Evolutionary conservation across 2,329 filamentous ascomycete species (phyloP).

Genomic region (Fusarium sp.): DNA sequence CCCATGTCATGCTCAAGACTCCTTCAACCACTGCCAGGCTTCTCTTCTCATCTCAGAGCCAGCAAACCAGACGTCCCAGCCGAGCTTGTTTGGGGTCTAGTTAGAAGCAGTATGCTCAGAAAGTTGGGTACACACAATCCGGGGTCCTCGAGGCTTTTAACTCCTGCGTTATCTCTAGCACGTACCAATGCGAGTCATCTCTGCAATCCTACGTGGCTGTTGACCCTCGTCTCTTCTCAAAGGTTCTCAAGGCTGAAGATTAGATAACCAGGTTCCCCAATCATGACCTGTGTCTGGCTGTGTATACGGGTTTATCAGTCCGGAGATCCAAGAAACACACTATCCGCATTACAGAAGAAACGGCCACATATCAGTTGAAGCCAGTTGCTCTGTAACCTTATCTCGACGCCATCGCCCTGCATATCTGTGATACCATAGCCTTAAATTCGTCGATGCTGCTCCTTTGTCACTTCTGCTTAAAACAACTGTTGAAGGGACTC

Average conservation of each 20-base stretch:
- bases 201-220: conserved; percentile 29
- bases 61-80: not conserved
- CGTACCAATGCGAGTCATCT: conserved; percentile 23
- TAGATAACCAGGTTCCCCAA: conserved; percentile 41
- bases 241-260: conserved; percentile 36
- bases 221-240: conserved; percentile 23
- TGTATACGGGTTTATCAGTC: conserved; percentile 33
- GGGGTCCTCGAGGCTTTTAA: not conserved
- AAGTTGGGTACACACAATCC: not conserved
- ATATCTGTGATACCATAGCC: conserved; percentile 25
- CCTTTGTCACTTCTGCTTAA: not conserved
- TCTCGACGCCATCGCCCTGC: conserved; percentile 29
- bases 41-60: not conserved
- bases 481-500: not conserved
- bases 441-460: conserved; percentile 36
- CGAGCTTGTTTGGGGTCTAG: not conserved
- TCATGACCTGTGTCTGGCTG: conserved; percentile 31
- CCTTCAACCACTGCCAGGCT: not conserved
- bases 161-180: conserved; percentile 19
- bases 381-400: conserved; percentile 33
- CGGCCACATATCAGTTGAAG: conserved; percentile 37
- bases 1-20: not conserved
- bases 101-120: too few relatives aligned
- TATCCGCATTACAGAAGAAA: conserved; percentile 35
- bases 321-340: conserved; percentile 35